phyloP scores from a whole-genome alignment of 2,329 filamentous ascomycete species.

The Teratosphaeria zuluensis region DNA sequence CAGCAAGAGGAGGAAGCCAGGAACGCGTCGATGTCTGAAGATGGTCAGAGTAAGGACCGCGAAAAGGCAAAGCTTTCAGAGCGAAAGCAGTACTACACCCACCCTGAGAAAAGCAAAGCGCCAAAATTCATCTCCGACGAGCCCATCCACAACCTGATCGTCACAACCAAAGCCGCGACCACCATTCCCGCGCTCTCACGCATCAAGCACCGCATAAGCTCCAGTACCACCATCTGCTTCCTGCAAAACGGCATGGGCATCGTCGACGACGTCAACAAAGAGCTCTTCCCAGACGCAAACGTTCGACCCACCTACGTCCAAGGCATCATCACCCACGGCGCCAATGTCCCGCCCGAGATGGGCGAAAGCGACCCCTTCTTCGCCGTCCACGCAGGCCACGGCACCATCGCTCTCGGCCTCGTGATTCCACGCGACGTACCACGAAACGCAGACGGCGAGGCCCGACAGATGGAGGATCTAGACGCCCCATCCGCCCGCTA shows the following conservation, averaged over 20 bases:
- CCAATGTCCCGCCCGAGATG: slow-evolving; percentile 33
- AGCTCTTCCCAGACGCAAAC: slow-evolving; percentile 57
- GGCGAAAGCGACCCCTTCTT: slow-evolving; percentile 36
- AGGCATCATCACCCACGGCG: slow-evolving; percentile 54
- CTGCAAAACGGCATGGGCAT: slow-evolving; percentile 76
- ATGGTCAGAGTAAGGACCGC: background rate
- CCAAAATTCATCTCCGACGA: slow-evolving; percentile 6
- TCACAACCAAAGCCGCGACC: slow-evolving; percentile 64
- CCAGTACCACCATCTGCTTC: slow-evolving; percentile 62
- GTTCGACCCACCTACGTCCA: slow-evolving; percentile 67
- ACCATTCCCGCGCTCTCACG: slow-evolving; percentile 57
- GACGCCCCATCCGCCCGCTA: slow-evolving; percentile 44
- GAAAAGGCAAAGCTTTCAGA: background rate
- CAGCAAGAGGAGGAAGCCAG: slow-evolving; percentile 1
- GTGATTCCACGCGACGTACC: slow-evolving; percentile 29
- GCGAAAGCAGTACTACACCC: background rate
- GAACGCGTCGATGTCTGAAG: background rate
- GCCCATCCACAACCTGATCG: slow-evolving; percentile 64
- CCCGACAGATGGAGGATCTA: slow-evolving; percentile 6
- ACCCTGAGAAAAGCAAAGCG: background rate
- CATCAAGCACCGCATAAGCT: slow-evolving; percentile 57
- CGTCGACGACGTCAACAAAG: slow-evolving; percentile 63
- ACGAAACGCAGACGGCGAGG: slow-evolving; percentile 1
- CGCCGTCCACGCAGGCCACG: slow-evolving; percentile 48
- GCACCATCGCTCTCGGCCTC: slow-evolving; percentile 48